A percentile compares a stretch with the other conserved stretches of the same genome.
These are phyloP conservation scores for Petunia secreta DNA, from an alignment of 257 asterid species.

Conservation along the genomic window DNA sequence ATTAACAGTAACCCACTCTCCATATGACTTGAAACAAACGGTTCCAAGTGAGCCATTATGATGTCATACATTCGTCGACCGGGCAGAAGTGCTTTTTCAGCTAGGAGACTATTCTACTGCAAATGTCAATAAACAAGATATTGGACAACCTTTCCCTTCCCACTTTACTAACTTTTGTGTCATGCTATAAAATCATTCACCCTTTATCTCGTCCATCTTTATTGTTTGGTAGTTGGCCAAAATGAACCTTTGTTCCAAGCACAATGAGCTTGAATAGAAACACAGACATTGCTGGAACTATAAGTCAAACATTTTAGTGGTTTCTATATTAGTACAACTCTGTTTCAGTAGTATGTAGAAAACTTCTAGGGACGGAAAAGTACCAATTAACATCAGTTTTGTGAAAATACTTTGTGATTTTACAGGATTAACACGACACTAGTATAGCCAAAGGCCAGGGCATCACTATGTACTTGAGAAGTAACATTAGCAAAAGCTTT, in stretches of 20 bases:
- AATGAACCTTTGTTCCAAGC: neutral
- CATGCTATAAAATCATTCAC: neutral
- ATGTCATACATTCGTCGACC: too few relatives aligned
- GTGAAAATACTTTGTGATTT: neutral
- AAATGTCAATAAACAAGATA: too few relatives aligned
- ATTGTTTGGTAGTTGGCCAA: neutral
- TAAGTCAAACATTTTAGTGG: neutral
- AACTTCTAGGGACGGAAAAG: neutral
- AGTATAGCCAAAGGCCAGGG: conserved; percentile 17
- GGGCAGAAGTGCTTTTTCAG: too few relatives aligned
- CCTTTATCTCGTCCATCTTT: neutral
- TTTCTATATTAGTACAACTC: neutral
- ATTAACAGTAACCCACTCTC: too few relatives aligned
- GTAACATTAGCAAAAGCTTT: conserved; percentile 17
- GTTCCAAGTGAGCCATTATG: too few relatives aligned
- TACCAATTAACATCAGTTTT: neutral
- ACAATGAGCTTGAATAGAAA: neutral
- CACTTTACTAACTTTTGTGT: neutral
- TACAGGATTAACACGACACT: neutral
- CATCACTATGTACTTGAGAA: conserved; percentile 24
- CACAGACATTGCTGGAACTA: neutral
- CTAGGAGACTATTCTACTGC: too few relatives aligned
- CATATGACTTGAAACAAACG: too few relatives aligned
- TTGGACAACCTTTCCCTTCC: neutral
- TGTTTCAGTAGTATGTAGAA: neutral